Evolutionary conservation across 2,329 filamentous ascomycete species (phyloP).

Genomic region (Chaetomiaceae sp.): DNA sequence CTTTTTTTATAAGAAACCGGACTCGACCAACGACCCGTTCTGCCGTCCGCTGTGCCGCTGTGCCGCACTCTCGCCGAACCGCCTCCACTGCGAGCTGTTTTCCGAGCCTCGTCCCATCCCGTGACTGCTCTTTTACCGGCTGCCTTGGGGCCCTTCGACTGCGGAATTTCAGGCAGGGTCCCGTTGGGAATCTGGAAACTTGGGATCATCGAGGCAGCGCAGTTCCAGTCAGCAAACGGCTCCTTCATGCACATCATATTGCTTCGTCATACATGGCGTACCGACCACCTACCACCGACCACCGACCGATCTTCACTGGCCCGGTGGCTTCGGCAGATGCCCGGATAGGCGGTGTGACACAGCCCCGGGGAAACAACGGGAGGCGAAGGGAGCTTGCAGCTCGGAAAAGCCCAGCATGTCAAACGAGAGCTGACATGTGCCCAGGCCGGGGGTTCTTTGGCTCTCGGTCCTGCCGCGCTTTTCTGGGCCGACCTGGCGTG

Average conservation of each 20-base stretch:
- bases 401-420: background rate
- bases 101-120: background rate
- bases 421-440: conserved; percentile 6
- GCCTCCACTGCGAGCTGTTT: background rate
- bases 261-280: no score
- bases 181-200: no score
- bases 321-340: conserved; percentile 18
- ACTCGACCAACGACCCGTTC: background rate
- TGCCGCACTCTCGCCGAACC: background rate
- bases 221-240: background rate
- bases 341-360: conserved; percentile 21
- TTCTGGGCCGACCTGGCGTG: background rate
- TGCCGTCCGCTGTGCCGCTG: background rate
- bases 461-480: conserved; percentile 1
- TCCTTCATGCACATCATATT: conserved; percentile 14
- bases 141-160: background rate
- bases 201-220: background rate
- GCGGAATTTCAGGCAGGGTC: background rate
- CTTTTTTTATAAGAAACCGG: no score
- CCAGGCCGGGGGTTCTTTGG: background rate
- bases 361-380: no score
- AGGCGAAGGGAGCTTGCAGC: background rate
- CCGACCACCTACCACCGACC: no score
- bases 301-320: no score
- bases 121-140: background rate